Base-by-base conservation (phyloP, 2,329 filamentous ascomycete genomes). In the Colletotrichum gigasporum region DNA sequence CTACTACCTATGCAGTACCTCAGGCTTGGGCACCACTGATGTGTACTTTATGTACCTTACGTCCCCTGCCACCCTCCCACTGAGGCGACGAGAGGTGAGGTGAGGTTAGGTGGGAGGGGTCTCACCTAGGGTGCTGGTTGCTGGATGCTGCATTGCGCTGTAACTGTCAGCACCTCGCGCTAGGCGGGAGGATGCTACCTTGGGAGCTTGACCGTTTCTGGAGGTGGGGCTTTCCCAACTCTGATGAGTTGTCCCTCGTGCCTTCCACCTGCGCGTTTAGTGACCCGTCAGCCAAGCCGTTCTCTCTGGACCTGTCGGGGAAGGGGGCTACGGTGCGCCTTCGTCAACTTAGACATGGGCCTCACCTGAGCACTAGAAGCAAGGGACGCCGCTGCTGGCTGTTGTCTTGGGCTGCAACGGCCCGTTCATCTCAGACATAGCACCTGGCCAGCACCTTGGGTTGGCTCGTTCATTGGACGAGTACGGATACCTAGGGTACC, bases 201-300 rank as follows among this genome's bases (percentile, higher is more conserved):
- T 16, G 12, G 16, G 39, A 42, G 39, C n/a, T 42, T 42, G 39
- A 42, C 39, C 39, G 16, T 42, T 42, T 42, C 10, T 16, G 16
- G 39, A 42, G 39, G 34, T 57, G 58, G 58, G 41, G 32, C 58
- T 26, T 41, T 32, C 32, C 32, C 18, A 48, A 62, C 32, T 41
- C 22, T 48, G 58, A 60, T 63, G 55, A 34, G 55, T 44, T 63
- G 60, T 47, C 55, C 39, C 26, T 60, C 47, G 28, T 20, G n/a
- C 35, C 16, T 35, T 20, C 41, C 58, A 48, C 20, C 39, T 62
- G 57, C 28, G 41, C 57, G 51, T 61, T 32, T 39, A 26, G 32
- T 34, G 34, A 20, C 37, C 45, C 7, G 26, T 20, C n/a, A 18
- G 16, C 24, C 16, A 47, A 30, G n/a, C 22, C n/a, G 22, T 10